phyloP scores from a whole-genome alignment of 192 early-diverging fungal genomes.

The Linnemannia elongata region DNA sequence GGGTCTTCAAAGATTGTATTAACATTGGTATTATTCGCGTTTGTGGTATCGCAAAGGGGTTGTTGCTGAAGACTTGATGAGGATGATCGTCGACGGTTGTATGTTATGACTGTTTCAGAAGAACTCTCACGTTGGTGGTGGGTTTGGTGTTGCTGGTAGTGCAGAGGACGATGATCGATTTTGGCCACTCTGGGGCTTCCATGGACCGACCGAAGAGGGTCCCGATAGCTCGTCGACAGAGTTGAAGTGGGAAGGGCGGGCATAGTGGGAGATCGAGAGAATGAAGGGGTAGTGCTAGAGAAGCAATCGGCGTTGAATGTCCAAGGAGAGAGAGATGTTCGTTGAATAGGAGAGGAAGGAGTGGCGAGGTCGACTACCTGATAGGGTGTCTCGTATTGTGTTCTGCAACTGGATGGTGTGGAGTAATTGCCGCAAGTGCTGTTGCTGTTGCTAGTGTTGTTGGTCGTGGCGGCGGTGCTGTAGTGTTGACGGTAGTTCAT shows the following conservation, averaged over 20 bases:
- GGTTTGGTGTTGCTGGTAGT: neutral
- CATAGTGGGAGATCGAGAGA: neutral
- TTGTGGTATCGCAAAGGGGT: neutral
- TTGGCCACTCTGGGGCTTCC: slow-evolving; percentile 16
- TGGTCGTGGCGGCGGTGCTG: neutral
- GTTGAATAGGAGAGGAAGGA: neutral
- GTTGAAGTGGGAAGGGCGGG: neutral
- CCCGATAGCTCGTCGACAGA: slow-evolving; percentile 22
- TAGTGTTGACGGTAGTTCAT: neutral
- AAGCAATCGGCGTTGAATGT: neutral
- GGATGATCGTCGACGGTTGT: neutral
- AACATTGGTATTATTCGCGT: neutral
- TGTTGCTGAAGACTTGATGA: neutral
- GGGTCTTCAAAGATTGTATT: neutral
- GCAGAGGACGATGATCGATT: neutral
- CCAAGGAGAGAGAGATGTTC: neutral
- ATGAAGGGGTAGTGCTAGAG: neutral
- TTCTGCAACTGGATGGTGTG: slow-evolving; percentile 21
- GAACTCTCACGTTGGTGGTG: neutral
- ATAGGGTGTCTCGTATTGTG: slow-evolving; percentile 23
- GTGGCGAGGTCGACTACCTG: slow-evolving; percentile 6
- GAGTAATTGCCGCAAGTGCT: slow-evolving; percentile 9
- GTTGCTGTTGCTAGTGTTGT: neutral
- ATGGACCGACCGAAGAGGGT: slow-evolving; percentile 29
- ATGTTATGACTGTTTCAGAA: neutral